Base-by-base conservation (phyloP, 441 rosid species). In the Capsella rubella region DNA sequence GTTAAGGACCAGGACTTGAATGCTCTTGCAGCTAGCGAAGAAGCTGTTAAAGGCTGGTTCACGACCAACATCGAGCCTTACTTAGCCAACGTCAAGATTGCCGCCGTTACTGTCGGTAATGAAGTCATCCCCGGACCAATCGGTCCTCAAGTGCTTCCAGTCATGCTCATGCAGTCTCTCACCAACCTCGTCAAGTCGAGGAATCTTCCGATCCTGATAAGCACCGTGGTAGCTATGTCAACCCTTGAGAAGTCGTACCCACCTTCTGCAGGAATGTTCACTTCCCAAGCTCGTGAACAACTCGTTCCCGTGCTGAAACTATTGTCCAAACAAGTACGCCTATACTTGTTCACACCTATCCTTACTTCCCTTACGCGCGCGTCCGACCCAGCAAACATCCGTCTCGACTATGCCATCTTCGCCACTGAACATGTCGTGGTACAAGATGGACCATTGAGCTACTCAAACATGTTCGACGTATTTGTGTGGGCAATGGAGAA, bases 241-340 rank as follows among this genome's bases (percentile, higher is more conserved):
- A 70, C 39, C 34, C 78, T 86, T 1, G 69, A 11, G 0, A 12
- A 62, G 11, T 79, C 82, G 1, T 77, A 67, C 5, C 89, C 86
- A 32, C 89, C 84, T 4, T 84, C 84, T 0, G 63, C 67, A 0
- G 79, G 81, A 16, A 56, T 4, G 32, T 79, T 82, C 64, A 13
- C 54, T 3, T 2, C 40, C 0, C 52, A 65, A 2, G n/a, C 71
- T 0, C 31, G 60, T 5, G 64, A 13, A 10, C 58, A 34, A 27
- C 71, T 81, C 55, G 59, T 59, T 0, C 52, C 64, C 4, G 75
- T 82, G 0, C 63, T 73, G 0, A 52, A 57, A 6, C 16, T 59
- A 0, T 10, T 78, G 55, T 31, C 49, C 63, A 59, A 51, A 67
- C 52, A 11, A 21, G 2, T 2, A 34, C 78, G n/a, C 74, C 81